These are phyloP conservation scores for Fusarium sp. DNA, from an alignment of 2,329 filamentous ascomycete genomes.

Conservation along the genomic window DNA sequence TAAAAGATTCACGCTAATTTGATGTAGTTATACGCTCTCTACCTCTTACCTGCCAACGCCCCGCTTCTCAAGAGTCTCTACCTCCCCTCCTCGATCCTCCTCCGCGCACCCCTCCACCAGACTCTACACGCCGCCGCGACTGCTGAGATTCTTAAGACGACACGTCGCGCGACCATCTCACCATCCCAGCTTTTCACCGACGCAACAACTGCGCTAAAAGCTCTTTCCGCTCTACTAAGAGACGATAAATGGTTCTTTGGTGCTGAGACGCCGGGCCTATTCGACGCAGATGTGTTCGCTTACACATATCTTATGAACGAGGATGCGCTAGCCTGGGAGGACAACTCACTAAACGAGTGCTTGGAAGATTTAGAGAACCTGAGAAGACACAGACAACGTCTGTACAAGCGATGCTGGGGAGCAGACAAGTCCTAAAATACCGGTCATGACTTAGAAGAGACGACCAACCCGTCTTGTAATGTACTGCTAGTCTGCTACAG, in stretches of 20 bases:
- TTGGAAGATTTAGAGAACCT: conserved; percentile 70
- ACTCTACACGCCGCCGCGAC: conserved; percentile 80
- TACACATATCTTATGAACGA: conserved; percentile 87
- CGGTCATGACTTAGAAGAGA: neutral
- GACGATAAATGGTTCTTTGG: conserved; percentile 62
- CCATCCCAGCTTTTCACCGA: conserved; percentile 55
- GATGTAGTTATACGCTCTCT: conserved; percentile 79
- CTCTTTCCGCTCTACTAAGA: conserved; percentile 58
- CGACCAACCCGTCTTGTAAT: neutral
- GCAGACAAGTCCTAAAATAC: conserved; percentile 5
- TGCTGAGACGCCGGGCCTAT: conserved; percentile 69
- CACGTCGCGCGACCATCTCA: conserved; percentile 53
- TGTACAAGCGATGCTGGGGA: conserved; percentile 51
- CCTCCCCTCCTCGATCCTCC: conserved; percentile 72
- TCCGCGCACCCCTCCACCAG: conserved; percentile 70
- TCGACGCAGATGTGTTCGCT: conserved; percentile 90
- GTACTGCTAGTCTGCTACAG: neutral
- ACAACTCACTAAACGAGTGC: conserved; percentile 67
- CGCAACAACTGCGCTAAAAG: conserved; percentile 58
- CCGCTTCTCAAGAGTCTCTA: conserved; percentile 78
- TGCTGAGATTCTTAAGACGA: conserved; percentile 75
- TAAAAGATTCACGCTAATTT: conserved; percentile 5
- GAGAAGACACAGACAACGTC: conserved; percentile 57
- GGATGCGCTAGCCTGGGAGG: conserved; percentile 70
- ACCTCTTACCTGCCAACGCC: conserved; percentile 77